These are phyloP conservation scores for Tylopilus vinaceipallidus DNA, from an alignment of 768 basidiomycete species.

Conservation along the genomic window DNA sequence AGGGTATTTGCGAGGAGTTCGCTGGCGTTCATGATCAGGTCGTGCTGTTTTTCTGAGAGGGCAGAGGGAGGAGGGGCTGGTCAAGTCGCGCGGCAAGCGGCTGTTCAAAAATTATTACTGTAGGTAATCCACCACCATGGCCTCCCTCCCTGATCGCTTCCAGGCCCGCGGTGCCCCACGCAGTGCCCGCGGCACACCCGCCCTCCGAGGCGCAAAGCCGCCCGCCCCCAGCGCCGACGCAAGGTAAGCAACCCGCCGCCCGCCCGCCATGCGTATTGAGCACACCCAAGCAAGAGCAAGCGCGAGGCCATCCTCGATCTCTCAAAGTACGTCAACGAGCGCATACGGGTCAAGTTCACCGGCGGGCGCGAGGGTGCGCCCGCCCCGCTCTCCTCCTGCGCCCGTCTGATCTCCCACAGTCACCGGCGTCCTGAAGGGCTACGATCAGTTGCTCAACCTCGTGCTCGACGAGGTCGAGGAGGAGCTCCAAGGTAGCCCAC, in stretches of 20 bases:
- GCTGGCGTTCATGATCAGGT: slow-evolving; percentile 73
- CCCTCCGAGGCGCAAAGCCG: slow-evolving; percentile 19
- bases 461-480: slow-evolving; percentile 96
- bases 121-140: slow-evolving; percentile 24
- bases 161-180: slow-evolving; percentile 62
- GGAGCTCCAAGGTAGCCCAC: slow-evolving; percentile 58
- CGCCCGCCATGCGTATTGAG: slow-evolving; percentile 25
- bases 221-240: slow-evolving; percentile 17
- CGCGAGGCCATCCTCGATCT: slow-evolving; percentile 95
- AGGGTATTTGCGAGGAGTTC: slow-evolving; percentile 91
- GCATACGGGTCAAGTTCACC: slow-evolving; percentile 95
- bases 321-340: slow-evolving; percentile 89
- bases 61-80: slow-evolving; percentile 26
- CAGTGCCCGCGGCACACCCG: slow-evolving; percentile 44
- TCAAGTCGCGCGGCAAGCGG: slow-evolving; percentile 34
- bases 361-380: slow-evolving; percentile 92
- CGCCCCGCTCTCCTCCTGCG: not conserved
- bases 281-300: slow-evolving; percentile 43
- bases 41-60: slow-evolving; percentile 17
- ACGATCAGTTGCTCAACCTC: slow-evolving; percentile 93
- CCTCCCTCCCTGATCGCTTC: slow-evolving; percentile 7
- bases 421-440: slow-evolving; percentile 90
- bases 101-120: slow-evolving; percentile 32
- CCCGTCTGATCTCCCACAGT: slow-evolving; percentile 52
- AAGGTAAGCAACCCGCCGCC: slow-evolving; percentile 24